phyloP scores from a whole-genome alignment of 371 early-diverging fungal genomes.

The Nosema bombycis region DNA sequence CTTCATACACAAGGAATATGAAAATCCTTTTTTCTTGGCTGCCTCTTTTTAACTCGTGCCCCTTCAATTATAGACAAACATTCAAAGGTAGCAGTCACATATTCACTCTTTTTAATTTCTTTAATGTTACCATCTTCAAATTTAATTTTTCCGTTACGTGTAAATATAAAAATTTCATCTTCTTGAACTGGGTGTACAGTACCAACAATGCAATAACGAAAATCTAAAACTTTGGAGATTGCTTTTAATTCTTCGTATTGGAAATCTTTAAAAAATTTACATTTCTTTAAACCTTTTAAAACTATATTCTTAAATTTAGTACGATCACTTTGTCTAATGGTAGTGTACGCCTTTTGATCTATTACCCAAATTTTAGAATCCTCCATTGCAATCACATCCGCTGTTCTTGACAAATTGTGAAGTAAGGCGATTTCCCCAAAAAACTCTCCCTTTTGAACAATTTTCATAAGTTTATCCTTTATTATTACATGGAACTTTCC shows the following conservation, averaged over 20 bases:
- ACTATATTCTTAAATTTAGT: conserved; percentile 43
- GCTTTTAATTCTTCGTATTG: conserved; percentile 33
- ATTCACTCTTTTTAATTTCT: conserved; percentile 14
- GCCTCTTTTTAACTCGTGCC: conserved; percentile 1
- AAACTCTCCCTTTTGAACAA: conserved; percentile 62
- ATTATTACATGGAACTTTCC: conserved; percentile 85
- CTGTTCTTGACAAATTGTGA: conserved; percentile 86
- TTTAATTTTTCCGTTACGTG: conserved; percentile 4
- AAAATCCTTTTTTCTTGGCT: not conserved
- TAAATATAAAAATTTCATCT: conserved; percentile 27
- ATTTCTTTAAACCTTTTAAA: conserved; percentile 30
- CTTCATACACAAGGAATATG: too few relatives aligned
- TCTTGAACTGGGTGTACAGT: conserved; percentile 2
- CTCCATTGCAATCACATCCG: conserved; percentile 73
- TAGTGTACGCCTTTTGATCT: conserved; percentile 53
- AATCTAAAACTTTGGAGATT: conserved; percentile 22
- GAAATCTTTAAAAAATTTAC: conserved; percentile 28
- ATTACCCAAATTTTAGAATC: conserved; percentile 79
- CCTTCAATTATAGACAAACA: conserved; percentile 21
- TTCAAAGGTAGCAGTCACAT: not conserved
- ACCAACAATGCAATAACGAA: conserved; percentile 29
- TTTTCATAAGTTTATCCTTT: conserved; percentile 59
- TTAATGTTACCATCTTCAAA: conserved; percentile 16
- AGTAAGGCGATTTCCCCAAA: conserved; percentile 90
- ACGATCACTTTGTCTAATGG: conserved; percentile 54